A percentile compares a stretch with the other conserved stretches of the same genome.
Evolutionary conservation across 179 eudicot species (phyloP).

Genomic region (Spinacia oleracea): DNA sequence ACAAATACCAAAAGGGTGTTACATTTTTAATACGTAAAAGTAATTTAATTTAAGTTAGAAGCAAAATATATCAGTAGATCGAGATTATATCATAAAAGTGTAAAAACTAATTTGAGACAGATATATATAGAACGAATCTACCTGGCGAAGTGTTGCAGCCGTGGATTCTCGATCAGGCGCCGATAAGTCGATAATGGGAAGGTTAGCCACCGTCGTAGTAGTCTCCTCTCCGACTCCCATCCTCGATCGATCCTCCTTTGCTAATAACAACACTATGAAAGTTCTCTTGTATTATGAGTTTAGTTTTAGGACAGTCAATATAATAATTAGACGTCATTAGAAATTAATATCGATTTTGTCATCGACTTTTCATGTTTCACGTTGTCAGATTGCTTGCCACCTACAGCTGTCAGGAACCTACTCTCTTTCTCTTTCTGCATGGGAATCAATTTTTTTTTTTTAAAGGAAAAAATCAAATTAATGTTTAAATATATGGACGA

Average conservation of each 20-base stretch:
- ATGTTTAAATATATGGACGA: too few species aligned
- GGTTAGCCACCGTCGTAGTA: conserved; percentile 26
- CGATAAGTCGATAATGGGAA: conserved; percentile 61
- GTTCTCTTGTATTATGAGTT: too few species aligned
- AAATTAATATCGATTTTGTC: background rate
- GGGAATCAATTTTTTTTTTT: too few species aligned
- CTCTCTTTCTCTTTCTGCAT: background rate
- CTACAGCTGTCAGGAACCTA: background rate
- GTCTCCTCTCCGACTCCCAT: conserved; percentile 27
- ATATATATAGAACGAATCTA: conserved; percentile 10
- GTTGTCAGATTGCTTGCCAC: background rate
- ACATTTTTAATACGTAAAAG: too few species aligned
- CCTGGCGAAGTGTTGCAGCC: conserved; percentile 51
- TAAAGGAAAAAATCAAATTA: too few species aligned
- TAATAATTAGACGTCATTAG: too few species aligned
- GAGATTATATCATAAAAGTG: too few species aligned
- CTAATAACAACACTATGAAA: too few species aligned
- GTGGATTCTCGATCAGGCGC: conserved; percentile 44
- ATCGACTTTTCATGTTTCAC: background rate
- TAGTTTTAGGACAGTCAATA: too few species aligned
- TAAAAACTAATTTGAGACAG: too few species aligned
- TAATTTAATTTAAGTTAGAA: too few species aligned
- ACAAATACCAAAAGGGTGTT: background rate
- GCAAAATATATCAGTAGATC: too few species aligned
- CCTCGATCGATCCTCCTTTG: background rate